Evolutionary conservation across 768 basidiomycete species (phyloP).

Genomic region (Tulasnella calospora): DNA sequence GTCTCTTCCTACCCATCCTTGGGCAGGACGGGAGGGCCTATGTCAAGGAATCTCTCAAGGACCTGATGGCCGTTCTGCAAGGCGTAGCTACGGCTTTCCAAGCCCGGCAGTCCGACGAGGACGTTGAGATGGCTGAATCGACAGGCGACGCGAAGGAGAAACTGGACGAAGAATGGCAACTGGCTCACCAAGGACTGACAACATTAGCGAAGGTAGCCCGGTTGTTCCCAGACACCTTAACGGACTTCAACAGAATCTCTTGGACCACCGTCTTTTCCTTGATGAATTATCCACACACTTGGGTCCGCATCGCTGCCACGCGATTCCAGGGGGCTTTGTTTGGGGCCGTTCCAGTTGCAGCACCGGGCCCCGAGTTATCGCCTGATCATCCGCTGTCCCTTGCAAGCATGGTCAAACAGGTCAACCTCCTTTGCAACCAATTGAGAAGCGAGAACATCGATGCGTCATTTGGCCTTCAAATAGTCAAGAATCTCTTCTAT

Average conservation of each 20-base stretch:
- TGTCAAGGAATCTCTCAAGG: slow-evolving; percentile 50
- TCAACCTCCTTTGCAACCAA: slow-evolving; percentile 67
- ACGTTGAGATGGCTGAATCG: slow-evolving; percentile 36
- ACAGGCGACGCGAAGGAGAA: slow-evolving; percentile 44
- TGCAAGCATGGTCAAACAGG: slow-evolving; percentile 58
- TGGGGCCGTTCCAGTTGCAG: slow-evolving; percentile 45
- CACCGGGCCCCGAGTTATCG: slow-evolving; percentile 36
- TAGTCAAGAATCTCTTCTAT: slow-evolving; percentile 90
- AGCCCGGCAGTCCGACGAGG: slow-evolving; percentile 38
- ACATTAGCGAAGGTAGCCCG: slow-evolving; percentile 59
- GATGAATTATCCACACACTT: slow-evolving; percentile 85
- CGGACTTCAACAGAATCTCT: slow-evolving; percentile 39
- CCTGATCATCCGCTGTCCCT: slow-evolving; percentile 49
- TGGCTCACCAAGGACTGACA: slow-evolving; percentile 73
- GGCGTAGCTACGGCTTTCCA: slow-evolving; percentile 43
- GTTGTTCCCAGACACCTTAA: slow-evolving; percentile 37
- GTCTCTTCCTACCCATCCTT: slow-evolving; percentile 68
- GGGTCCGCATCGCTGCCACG: slow-evolving; percentile 82
- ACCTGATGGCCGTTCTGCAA: slow-evolving; percentile 49
- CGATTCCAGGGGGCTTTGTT: slow-evolving; percentile 71
- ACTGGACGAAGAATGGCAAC: slow-evolving; percentile 67
- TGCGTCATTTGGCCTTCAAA: slow-evolving; percentile 65
- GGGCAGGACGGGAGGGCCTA: slow-evolving; percentile 44
- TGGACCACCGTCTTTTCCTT: slow-evolving; percentile 64
- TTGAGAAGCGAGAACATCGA: slow-evolving; percentile 78